phyloP scores from a whole-genome alignment of 768 basidiomycete genomes.

The Coprinellus micaceus region DNA sequence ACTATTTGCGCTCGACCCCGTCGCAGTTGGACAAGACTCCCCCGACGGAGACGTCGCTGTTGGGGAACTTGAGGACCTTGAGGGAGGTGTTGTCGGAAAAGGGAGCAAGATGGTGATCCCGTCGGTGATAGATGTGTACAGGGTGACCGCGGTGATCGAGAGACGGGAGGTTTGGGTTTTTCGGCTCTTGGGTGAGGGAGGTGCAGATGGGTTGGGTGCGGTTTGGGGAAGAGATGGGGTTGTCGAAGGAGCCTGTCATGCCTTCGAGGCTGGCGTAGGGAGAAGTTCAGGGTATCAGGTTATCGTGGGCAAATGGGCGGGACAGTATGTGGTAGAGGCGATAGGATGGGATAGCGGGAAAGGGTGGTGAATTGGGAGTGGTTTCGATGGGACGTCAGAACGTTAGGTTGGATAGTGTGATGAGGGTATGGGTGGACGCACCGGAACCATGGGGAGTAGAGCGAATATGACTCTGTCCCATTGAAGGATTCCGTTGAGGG shows the following conservation, averaged over 20 bases:
- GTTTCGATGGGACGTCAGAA: no score
- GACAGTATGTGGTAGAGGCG: no score
- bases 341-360: no score
- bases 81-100: conserved; percentile 14
- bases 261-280: conserved; percentile 40
- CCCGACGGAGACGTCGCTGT: conserved; percentile 6
- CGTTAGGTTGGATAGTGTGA: no score
- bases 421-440: conserved; percentile 24
- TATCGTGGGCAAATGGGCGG: no score
- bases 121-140: conserved; percentile 22
- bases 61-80: conserved; percentile 11
- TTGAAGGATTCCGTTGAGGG: conserved; percentile 35
- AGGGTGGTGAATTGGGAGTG: no score
- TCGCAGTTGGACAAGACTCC: neutral
- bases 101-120: conserved; percentile 13
- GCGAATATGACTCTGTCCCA: conserved; percentile 28
- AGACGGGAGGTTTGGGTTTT: no score
- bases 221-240: conserved; percentile 48
- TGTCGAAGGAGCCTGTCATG: conserved; percentile 58
- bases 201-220: conserved; percentile 38
- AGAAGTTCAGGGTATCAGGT: conserved; percentile 2
- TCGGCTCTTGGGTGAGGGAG: conserved; percentile 33
- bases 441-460: conserved; percentile 57
- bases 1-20: conserved; percentile 2
- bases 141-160: conserved; percentile 35